Evolutionary conservation across 176 grass and related monocot genomes (phyloP).

Genomic region (Leersia perrieri): DNA sequence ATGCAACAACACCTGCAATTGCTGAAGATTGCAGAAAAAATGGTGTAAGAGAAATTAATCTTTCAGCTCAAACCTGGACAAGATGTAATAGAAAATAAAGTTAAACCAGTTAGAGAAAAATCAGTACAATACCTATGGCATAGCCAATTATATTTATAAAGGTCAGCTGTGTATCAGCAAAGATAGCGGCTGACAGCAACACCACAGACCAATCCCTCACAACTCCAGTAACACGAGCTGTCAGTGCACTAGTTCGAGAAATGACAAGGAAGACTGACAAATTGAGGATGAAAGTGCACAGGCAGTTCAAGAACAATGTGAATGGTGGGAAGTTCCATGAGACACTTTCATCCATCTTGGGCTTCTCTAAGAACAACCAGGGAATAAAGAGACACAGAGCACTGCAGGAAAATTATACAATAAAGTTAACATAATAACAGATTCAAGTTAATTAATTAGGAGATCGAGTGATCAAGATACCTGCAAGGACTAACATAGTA

Average conservation of each 20-base stretch:
- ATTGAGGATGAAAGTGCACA: conserved; percentile 95
- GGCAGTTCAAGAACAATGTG: conserved; percentile 84
- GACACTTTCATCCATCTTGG: conserved; percentile 88
- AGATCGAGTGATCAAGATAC: conserved; percentile 32
- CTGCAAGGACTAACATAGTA: conserved; percentile 99
- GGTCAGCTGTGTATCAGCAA: conserved; percentile 91
- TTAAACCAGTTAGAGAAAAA: conserved; percentile 13
- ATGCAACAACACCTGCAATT: conserved; percentile 89
- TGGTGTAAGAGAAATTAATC: not conserved
- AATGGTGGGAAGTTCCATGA: conserved; percentile 90
- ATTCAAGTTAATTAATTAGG: conserved; percentile 11
- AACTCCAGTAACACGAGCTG: conserved; percentile 91
- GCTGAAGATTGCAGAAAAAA: conserved; percentile 53
- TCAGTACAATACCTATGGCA: conserved; percentile 78
- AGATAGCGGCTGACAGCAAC: conserved; percentile 85
- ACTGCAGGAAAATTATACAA: conserved; percentile 47
- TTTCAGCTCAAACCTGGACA: not conserved
- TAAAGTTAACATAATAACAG: conserved; percentile 3
- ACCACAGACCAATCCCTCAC: conserved; percentile 97
- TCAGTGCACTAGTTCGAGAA: conserved; percentile 91
- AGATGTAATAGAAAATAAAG: not conserved
- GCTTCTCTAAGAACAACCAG: conserved; percentile 97
- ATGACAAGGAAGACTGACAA: conserved; percentile 98
- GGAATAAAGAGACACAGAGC: conserved; percentile 94
- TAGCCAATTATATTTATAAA: conserved; percentile 94